Conservation (phyloP, 176 grass and related monocot species). For the Alopecurus myosuroides region DNA sequence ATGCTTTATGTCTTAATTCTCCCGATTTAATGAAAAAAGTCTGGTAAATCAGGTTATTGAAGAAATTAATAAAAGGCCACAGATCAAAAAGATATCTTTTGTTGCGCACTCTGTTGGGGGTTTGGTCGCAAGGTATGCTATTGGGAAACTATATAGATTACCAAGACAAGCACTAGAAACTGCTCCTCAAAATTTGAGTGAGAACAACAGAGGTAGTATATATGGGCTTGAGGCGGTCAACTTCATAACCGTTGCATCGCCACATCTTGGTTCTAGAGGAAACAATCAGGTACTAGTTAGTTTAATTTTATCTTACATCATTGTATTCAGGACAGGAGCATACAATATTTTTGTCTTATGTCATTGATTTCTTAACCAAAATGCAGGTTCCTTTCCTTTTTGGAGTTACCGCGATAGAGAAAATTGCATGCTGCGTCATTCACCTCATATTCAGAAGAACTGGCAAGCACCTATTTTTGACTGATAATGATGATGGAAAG, state of each 20-base stretch:
- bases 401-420: conserved; percentile 80
- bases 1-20: conserved; percentile 2
- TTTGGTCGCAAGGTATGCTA: conserved; percentile 88
- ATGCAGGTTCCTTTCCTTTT: conserved; percentile 96
- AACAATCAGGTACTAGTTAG: conserved; percentile 64
- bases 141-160: conserved; percentile 76
- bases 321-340: not conserved
- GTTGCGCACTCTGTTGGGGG: conserved; percentile 92
- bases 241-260: conserved; percentile 84
- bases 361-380: conserved; percentile 9
- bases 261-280: conserved; percentile 99
- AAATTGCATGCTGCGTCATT: conserved; percentile 73
- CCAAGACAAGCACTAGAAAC: conserved; percentile 31
- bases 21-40: conserved; percentile 40
- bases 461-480: conserved; percentile 91
- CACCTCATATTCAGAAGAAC: conserved; percentile 96
- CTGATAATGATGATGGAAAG: conserved; percentile 74
- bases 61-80: conserved; percentile 56
- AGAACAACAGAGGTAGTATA: conserved; percentile 41
- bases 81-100: conserved; percentile 89
- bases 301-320: not conserved
- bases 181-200: conserved; percentile 26
- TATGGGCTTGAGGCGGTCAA: conserved; percentile 83
- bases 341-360: not conserved
- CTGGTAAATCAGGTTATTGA: conserved; percentile 58